Base-by-base conservation (phyloP, 2,329 filamentous ascomycete genomes). In the Fusarium buxicola region DNA sequence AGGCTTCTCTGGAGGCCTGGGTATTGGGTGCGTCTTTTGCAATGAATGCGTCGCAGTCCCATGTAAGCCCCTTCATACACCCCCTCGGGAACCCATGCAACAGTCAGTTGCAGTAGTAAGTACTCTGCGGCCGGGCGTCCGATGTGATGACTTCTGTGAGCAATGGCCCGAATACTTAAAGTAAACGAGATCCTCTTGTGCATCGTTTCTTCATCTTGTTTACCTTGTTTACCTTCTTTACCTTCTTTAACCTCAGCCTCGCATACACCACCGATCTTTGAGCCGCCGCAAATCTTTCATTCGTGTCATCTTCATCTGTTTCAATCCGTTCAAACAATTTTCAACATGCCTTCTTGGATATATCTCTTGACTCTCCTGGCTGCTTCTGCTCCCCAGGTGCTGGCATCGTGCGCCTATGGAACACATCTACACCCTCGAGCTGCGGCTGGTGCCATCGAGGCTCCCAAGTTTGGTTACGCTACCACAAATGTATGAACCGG, bases 351-450 rank as follows among this genome's bases (percentile, higher is more conserved):
- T 46, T 56, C 47, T 55, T 65, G 55, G 58, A 39, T 58, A 18
- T 49, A 47, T 30, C 12, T 60, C 13, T n/a, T 52, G 3, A 21
- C 43, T 41, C 38, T 67, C 25, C 18, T 71, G 25, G 68, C 60
- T 24, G 44, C 58, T 8, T 68, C 54, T 39, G 59, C 51, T 1
- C 63, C 68, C 3, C 46, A 59, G 27, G 55, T 43, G 11, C 52
- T 74, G 32, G 76, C 76, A 7, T 77, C 75, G 8, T 80, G 78
- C 46, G 76, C 76, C 8, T 76, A 80, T 31, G 78, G 77, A 48
- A 80, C 78, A 2, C 65, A 72, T 36, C 59, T 79, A 13, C 68
- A 74, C 40, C 73, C 72, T 13, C 69, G 76, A 30, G 65, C 71
- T 8, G 74, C 73, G 45, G 36, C 52, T 4, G 72, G 64, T 5